Conservation (phyloP, 257 asterid species). For the Solanum sitiens region DNA sequence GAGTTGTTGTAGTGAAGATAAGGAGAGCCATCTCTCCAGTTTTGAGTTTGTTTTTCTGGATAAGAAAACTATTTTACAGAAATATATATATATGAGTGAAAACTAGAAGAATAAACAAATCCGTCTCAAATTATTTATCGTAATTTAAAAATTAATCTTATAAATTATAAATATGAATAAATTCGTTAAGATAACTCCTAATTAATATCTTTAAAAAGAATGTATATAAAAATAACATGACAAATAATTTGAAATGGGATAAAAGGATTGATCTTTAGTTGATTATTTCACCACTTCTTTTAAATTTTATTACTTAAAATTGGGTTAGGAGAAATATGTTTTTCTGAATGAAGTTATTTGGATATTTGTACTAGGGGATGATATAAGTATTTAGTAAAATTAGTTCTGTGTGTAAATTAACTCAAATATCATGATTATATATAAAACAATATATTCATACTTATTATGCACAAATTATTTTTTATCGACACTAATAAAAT, state of each 20-base stretch:
- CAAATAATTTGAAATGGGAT: neutral
- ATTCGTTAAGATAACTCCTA: neutral
- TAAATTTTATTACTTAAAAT: no score
- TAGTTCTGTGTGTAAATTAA: neutral
- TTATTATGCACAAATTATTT: no score
- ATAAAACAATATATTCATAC: neutral
- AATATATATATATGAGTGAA: no score
- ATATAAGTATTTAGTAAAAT: neutral
- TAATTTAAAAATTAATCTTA: fast-evolving
- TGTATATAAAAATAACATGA: no score
- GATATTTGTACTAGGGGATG: neutral
- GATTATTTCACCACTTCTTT: neutral
- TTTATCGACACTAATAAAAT: neutral
- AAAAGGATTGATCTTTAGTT: neutral
- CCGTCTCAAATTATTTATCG: neutral
- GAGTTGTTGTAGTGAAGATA: neutral
- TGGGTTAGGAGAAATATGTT: neutral
- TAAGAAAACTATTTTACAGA: neutral
- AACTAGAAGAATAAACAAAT: neutral
- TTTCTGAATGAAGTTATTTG: neutral
- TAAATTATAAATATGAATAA: no score
- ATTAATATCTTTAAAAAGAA: no score
- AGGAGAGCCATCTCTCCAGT: constrained; percentile 8
- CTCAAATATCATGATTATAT: neutral
- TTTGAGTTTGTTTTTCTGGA: neutral